Conservation (phyloP, 2,329 filamentous ascomycete species). For the Exophiala xenobiotica region DNA sequence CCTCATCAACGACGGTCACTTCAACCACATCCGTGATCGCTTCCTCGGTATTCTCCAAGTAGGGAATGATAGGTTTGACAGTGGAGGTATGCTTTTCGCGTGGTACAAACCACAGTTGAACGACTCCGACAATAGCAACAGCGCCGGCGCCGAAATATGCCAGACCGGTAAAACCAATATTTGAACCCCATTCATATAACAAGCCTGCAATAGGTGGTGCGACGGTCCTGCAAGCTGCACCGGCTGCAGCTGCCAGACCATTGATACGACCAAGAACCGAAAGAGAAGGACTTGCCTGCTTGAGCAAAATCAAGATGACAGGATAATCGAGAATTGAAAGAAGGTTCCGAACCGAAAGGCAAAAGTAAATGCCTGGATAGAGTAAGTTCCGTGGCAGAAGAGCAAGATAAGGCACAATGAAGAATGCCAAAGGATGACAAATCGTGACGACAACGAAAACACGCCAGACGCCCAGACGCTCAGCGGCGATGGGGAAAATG, state of each 20-base stretch:
- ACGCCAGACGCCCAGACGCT: slow-evolving; percentile 65
- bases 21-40: slow-evolving; percentile 28
- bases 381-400: slow-evolving; percentile 55
- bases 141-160: slow-evolving; percentile 62
- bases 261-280: slow-evolving; percentile 69
- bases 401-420: slow-evolving; percentile 67
- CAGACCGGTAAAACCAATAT: slow-evolving; percentile 59
- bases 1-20: slow-evolving; percentile 24
- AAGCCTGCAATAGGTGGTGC: slow-evolving; percentile 67
- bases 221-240: slow-evolving; percentile 68
- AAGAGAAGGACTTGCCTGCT: slow-evolving; percentile 66
- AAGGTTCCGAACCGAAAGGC: slow-evolving; percentile 64
- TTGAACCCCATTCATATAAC: slow-evolving; percentile 62
- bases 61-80: slow-evolving; percentile 38
- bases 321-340: slow-evolving; percentile 69
- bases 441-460: slow-evolving; percentile 65
- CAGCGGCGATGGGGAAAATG: slow-evolving; percentile 65
- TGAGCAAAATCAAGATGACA: slow-evolving; percentile 68
- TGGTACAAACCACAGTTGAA: slow-evolving; percentile 58
- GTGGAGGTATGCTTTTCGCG: slow-evolving; percentile 47
- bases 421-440: slow-evolving; percentile 66
- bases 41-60: slow-evolving; percentile 25
- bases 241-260: slow-evolving; percentile 68
- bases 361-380: slow-evolving; percentile 64
- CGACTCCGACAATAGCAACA: slow-evolving; percentile 55